Percentiles rank a stretch among this genome's conserved stretches.
phyloP scores from a whole-genome alignment of 257 asterid genomes.

The Solanum pennellii region DNA sequence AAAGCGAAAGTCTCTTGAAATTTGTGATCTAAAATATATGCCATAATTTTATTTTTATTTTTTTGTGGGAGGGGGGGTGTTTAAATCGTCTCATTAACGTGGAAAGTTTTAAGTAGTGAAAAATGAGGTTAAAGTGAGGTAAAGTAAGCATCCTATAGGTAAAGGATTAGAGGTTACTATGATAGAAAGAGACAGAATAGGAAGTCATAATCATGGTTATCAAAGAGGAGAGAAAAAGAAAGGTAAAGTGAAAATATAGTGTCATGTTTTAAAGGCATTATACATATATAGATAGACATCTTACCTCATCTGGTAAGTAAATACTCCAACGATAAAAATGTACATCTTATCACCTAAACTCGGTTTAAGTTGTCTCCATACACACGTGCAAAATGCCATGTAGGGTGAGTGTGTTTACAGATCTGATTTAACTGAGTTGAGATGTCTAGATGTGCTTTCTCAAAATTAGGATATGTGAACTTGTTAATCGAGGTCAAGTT shows the following conservation, averaged over 20 bases:
- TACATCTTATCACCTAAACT: neutral
- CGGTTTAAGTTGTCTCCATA: neutral
- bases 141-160: slow-evolving; percentile 43
- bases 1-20: too few relatives aligned
- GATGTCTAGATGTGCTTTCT: neutral
- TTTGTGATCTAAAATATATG: too few relatives aligned
- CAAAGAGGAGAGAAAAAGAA: too few relatives aligned
- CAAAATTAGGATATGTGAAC: too few relatives aligned
- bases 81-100: neutral
- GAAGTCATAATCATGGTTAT: too few relatives aligned
- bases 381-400: neutral
- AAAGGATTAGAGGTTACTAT: slow-evolving; percentile 33
- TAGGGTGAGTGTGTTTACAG: neutral
- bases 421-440: neutral
- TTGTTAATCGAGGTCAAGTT: neutral
- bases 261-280: neutral
- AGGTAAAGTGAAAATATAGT: neutral
- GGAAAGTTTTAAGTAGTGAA: slow-evolving; percentile 14
- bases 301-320: neutral
- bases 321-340: neutral
- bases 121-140: slow-evolving; percentile 24
- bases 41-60: neutral
- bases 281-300: neutral
- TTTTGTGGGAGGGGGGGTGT: too few relatives aligned
- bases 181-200: too few relatives aligned